Evolutionary conservation across 192 early-diverging fungal species (phyloP).

Genomic region (Neocallimastix lanati): DNA sequence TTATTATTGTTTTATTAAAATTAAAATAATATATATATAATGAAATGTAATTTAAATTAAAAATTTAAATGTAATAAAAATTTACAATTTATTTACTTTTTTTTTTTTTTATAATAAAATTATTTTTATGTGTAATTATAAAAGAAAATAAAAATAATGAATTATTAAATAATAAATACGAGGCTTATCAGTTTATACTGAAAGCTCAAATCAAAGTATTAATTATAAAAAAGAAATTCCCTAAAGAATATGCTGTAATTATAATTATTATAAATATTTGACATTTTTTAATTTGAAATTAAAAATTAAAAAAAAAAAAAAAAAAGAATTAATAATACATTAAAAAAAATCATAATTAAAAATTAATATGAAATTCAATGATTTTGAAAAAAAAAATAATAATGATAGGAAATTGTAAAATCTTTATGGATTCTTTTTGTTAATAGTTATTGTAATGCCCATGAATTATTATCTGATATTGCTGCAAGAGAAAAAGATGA

Average conservation of each 20-base stretch:
- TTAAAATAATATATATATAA: no score
- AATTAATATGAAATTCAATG: no score
- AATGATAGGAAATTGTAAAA: not conserved
- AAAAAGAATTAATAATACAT: no score
- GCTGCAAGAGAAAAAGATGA: not conserved
- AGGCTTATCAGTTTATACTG: not conserved
- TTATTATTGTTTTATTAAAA: not conserved
- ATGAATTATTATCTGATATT: not conserved
- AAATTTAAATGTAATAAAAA: no score
- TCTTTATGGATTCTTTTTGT: not conserved
- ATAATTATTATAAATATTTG: not conserved
- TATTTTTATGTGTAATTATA: not conserved
- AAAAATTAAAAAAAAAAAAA: no score
- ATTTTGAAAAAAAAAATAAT: no score
- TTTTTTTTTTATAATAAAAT: no score
- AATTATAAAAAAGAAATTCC: not conserved
- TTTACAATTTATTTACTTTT: no score
- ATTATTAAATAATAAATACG: not conserved
- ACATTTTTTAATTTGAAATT: no score
- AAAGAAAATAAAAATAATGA: not conserved
- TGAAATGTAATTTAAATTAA: no score
- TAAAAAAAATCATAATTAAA: no score
- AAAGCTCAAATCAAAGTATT: not conserved
- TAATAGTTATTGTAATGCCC: not conserved
- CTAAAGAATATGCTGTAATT: not conserved